Evolutionary conservation across 140 eudicot species (phyloP).

Genomic region (Stevia rebaudiana): DNA sequence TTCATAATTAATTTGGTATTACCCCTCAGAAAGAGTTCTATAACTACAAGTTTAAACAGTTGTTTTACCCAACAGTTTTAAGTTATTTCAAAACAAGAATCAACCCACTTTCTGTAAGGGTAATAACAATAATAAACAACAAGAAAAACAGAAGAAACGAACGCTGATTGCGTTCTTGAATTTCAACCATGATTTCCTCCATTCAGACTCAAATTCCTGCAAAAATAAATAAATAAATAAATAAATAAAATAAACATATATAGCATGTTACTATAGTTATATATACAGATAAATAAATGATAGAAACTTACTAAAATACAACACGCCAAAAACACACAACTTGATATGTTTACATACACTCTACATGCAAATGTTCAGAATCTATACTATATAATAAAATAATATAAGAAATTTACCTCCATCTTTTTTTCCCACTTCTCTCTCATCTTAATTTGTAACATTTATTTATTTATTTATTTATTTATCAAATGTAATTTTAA

Average conservation of each 20-base stretch:
- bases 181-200: slow-evolving; percentile 52
- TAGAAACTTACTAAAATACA: too few relatives aligned
- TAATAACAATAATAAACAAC: slow-evolving; percentile 23
- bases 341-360: neutral
- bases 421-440: too few relatives aligned
- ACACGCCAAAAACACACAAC: neutral
- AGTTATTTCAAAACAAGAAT: slow-evolving; percentile 26
- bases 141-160: slow-evolving; percentile 25
- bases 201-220: slow-evolving; percentile 47
- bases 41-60: slow-evolving; percentile 20
- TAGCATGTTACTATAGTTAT: slow-evolving; percentile 5
- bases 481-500: too few relatives aligned
- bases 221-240: neutral
- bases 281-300: neutral
- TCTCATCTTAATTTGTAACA: too few relatives aligned
- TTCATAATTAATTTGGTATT: slow-evolving; percentile 28
- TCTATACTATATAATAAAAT: too few relatives aligned
- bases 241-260: neutral
- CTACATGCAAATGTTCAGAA: neutral
- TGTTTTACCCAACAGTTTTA: slow-evolving; percentile 20
- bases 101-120: slow-evolving; percentile 24
- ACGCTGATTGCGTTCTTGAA: slow-evolving; percentile 10
- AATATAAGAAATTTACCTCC: too few relatives aligned
- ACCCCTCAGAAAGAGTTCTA: slow-evolving; percentile 14
- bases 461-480: too few relatives aligned